Evolutionary conservation across 1,284 basidiomycete species (phyloP).

Genomic region (Exobasidium rhododendri): DNA sequence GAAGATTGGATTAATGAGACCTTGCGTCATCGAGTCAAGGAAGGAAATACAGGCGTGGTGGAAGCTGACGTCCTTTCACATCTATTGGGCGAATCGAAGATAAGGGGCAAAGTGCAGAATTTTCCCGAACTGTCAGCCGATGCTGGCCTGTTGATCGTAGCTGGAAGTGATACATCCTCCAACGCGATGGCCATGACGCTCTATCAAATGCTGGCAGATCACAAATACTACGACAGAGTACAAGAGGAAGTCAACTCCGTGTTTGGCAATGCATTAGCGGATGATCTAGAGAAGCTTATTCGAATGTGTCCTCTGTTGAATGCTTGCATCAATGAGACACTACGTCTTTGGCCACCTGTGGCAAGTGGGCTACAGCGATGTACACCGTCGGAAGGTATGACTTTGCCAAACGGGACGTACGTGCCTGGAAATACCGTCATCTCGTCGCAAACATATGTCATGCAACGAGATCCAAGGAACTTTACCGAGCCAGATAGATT

Average conservation of each 20-base stretch:
- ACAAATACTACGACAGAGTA: constrained; percentile 15
- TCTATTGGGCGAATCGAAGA: constrained; percentile 16
- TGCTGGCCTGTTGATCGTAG: constrained; percentile 26
- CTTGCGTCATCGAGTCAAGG: constrained; percentile 13
- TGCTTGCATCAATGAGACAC: constrained; percentile 30
- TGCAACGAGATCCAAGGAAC: constrained; percentile 26
- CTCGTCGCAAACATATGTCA: constrained; percentile 21
- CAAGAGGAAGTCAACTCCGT: constrained; percentile 21
- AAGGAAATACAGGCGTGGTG: constrained; percentile 21
- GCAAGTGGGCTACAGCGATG: constrained; percentile 24
- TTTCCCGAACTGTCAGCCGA: constrained; percentile 23
- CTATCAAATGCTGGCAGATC: constrained; percentile 20
- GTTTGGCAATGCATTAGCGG: constrained; percentile 20
- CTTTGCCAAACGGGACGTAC: constrained; percentile 16
- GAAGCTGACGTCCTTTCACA: constrained; percentile 25
- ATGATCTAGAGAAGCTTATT: constrained; percentile 17
- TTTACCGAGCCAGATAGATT: constrained; percentile 25
- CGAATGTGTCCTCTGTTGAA: constrained; percentile 25
- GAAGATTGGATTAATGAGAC: constrained; percentile 24
- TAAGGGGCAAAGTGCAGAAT: not conserved
- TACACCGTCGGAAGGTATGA: constrained; percentile 8
- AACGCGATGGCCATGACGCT: constrained; percentile 26
- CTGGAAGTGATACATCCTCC: constrained; percentile 28
- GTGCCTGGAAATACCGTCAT: constrained; percentile 18
- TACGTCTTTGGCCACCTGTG: constrained; percentile 26